Evolutionary conservation across 2,329 filamentous ascomycete genomes (phyloP), one percentile per base, ranked within the genome.

Genomic region (Talaromyces islandicus): DNA sequence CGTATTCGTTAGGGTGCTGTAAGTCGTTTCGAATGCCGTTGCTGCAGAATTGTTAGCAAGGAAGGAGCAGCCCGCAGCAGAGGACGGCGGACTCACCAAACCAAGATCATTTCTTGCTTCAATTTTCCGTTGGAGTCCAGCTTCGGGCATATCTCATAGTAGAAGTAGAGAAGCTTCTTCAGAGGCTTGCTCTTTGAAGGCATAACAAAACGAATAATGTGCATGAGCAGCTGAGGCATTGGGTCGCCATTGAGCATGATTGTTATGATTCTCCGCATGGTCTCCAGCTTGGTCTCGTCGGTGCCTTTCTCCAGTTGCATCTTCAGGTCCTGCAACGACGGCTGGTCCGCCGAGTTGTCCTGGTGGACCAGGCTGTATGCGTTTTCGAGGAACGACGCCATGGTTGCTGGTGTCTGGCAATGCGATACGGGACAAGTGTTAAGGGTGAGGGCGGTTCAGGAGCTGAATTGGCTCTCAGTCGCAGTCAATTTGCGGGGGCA

Each of bases 191-290:
- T 91, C 81, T 95, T 97, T 64, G 92, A 96, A 14, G 94, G 94
- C 94, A 99, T 99, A 69, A 99, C 92, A 75, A 99, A 99, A 75
- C 94, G 91, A 76, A 99, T 99, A 72, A 99, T 99, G 80, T 97
- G 94, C 94, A 99, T 99, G 69, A 99, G 87, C 21, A 99, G 83
- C 68, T 92, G 88, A 27, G 92, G 89, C 88, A 99, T 94, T 46
- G 94, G 88, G 73, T 99, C 93, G 68, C 94, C 94, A 75, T 97
- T 97, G 71, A 99, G 86, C 94, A 99, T 97, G 73, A 97, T 87
- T 64, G 91, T 96, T 73, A 97, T 81, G 75, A 99, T 92, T 80
- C 87, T 89, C 86, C 94, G 95, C 91, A 95, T 95, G 62, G 92
- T 96, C 67, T 96, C 92, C 75, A 93, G 83, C 82, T 97, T 97